Conservation (phyloP, 2,329 filamentous ascomycete genomes). For the Fusarium nematophilum region DNA sequence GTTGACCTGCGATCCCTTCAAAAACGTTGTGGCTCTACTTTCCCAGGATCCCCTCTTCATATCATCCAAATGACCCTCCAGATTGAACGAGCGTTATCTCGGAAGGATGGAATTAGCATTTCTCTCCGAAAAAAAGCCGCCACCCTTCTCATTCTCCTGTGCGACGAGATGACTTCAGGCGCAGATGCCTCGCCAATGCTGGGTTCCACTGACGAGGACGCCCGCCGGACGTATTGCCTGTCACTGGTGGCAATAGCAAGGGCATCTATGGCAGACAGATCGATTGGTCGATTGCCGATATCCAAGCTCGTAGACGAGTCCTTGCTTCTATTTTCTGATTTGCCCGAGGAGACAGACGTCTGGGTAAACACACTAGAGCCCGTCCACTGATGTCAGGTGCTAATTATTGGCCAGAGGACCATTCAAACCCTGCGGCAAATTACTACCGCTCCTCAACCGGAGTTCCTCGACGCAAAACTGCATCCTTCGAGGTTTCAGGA, state of each 20-base stretch:
- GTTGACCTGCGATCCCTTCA: conserved; percentile 56
- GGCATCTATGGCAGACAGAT: conserved; percentile 47
- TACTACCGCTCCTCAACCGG: conserved; percentile 31
- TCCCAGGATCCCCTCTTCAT: conserved; percentile 47
- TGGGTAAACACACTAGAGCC: conserved; percentile 49
- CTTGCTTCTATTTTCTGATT: conserved; percentile 48
- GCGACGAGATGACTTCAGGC: conserved; percentile 53
- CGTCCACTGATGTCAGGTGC: conserved; percentile 1
- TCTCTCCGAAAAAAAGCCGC: conserved; percentile 51
- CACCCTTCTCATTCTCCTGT: conserved; percentile 55
- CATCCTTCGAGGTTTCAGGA: conserved; percentile 47
- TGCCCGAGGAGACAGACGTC: conserved; percentile 53
- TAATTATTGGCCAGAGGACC: conserved; percentile 45
- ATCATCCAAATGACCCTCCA: conserved; percentile 53
- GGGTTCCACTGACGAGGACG: conserved; percentile 42
- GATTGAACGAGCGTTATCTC: conserved; percentile 43
- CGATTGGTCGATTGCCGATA: conserved; percentile 53
- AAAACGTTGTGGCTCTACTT: conserved; percentile 50
- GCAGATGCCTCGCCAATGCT: conserved; percentile 47
- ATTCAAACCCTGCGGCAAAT: conserved; percentile 45
- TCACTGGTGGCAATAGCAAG: conserved; percentile 54
- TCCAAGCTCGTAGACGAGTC: conserved; percentile 58
- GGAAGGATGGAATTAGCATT: conserved; percentile 22
- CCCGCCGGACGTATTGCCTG: conserved; percentile 51
- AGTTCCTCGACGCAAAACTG: conserved; percentile 37